A percentile compares a stretch with the other conserved stretches of the same genome.
Evolutionary conservation across 2,329 filamentous ascomycete species (phyloP).

Genomic region (Beauveria australis): DNA sequence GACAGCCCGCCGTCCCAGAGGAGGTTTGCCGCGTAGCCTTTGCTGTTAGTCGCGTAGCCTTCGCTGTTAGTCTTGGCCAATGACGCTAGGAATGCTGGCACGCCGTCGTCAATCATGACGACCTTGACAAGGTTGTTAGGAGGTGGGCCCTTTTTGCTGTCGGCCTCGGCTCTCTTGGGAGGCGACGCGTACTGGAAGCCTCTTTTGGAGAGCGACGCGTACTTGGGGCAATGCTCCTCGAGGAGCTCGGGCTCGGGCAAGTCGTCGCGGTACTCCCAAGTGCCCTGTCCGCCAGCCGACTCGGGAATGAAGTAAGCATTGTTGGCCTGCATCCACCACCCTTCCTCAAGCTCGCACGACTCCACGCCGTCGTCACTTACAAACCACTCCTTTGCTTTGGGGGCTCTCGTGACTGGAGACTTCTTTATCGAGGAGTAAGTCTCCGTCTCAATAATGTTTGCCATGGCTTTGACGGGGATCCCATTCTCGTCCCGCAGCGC

Average conservation of each 20-base stretch:
- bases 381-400: not conserved
- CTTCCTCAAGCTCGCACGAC: not conserved
- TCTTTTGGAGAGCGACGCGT: not conserved
- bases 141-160: not conserved
- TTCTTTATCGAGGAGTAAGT: not conserved
- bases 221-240: not conserved
- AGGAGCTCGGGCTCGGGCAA: not conserved
- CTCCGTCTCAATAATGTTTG: not conserved
- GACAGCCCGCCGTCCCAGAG: too few species aligned
- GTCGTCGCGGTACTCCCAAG: not conserved
- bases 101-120: not conserved
- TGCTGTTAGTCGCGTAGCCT: not conserved
- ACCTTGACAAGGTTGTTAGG: not conserved
- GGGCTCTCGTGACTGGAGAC: not conserved
- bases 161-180: not conserved
- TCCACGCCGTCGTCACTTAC: rapidly evolving
- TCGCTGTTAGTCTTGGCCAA: not conserved
- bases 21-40: not conserved
- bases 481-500: not conserved
- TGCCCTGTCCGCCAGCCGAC: not conserved
- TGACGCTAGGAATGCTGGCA: not conserved
- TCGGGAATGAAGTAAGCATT: not conserved
- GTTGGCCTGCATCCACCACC: not conserved
- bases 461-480: not conserved
- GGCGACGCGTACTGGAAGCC: not conserved